Percentiles rank a stretch among this genome's conserved stretches.
Conservation (phyloP, 2,329 filamentous ascomycete genomes). For the Venturia carpophila region DNA sequence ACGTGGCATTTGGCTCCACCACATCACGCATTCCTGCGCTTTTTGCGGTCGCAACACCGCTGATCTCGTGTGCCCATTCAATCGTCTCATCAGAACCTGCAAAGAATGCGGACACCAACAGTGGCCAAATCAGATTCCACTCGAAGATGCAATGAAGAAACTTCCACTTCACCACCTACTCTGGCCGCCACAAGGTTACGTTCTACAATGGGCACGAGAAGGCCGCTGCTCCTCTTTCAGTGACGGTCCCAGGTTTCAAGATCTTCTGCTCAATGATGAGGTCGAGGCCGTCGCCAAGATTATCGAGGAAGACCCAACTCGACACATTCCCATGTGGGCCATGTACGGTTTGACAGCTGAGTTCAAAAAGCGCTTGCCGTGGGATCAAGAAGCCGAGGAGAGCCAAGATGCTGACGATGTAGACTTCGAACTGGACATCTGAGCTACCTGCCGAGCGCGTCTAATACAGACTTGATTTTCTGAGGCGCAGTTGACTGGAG, state of each 20-base stretch:
- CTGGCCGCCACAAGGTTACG: constrained; percentile 1
- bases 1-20: background rate
- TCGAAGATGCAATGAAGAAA: background rate
- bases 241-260: background rate
- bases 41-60: background rate
- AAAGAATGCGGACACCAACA: background rate
- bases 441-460: background rate
- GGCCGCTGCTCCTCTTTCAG: no score
- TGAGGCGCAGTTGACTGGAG: background rate
- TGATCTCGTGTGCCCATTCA: background rate
- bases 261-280: background rate
- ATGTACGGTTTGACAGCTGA: background rate
- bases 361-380: background rate
- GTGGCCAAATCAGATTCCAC: background rate
- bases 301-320: background rate
- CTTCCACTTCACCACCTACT: constrained; percentile 1
- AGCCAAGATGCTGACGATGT: background rate
- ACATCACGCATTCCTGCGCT: background rate
- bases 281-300: background rate
- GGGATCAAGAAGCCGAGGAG: background rate
- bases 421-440: background rate
- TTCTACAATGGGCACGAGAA: background rate
- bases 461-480: background rate
- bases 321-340: background rate
- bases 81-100: background rate